Evolutionary conservation across 768 basidiomycete genomes (phyloP), one percentile per base, ranked within the genome.

Genomic region (Suillus alpinus): DNA sequence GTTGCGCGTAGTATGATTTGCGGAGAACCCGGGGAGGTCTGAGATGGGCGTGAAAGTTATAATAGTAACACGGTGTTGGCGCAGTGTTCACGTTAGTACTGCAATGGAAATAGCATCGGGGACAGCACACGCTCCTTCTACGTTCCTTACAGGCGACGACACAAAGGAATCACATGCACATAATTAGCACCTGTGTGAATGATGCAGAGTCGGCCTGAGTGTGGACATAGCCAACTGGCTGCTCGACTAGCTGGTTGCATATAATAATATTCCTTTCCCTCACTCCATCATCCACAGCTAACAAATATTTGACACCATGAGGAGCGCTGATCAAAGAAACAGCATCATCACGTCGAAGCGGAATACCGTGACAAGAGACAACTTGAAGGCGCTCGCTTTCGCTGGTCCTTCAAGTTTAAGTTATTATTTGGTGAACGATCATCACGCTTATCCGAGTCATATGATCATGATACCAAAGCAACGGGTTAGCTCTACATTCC

Each of bases 1-100:
- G 61, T 81, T 16, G 84, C 86, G 26, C 73, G 80, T 57, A 77
- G 78, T 41, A 76, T 81, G 77, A 56, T 83, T 26, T 66, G 66
- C 62, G 75, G 69, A 6, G 64, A 39, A 5, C 60, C 60, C 32
- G 34, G n/a, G 18, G 60, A 60, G 12, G 37, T 29, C 37, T 55
- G 37, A 41, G 44, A 26, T 9, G 41, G 23, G 14, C 14, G n/a
- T n/a, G n/a, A n/a, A n/a, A 26, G 9, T 55, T 53, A 9, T 2
- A 36, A 46, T 23, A 23, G 23, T 14, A 26, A 13, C 13, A 23
- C 14, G 7, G 7, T 16, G 14, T 16, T 47, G 47, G 14, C 14
- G 1, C n/a, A 12, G 14, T 18, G 16, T 41, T n/a, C 40, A 40
- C 39, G 14, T 12, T 36, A 10, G 36, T 36, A 36, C 36, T 26